A percentile compares a stretch with the other conserved stretches of the same genome.
Evolutionary conservation across 192 early-diverging fungal genomes (phyloP).

Genomic region (Mortierella hygrophila): DNA sequence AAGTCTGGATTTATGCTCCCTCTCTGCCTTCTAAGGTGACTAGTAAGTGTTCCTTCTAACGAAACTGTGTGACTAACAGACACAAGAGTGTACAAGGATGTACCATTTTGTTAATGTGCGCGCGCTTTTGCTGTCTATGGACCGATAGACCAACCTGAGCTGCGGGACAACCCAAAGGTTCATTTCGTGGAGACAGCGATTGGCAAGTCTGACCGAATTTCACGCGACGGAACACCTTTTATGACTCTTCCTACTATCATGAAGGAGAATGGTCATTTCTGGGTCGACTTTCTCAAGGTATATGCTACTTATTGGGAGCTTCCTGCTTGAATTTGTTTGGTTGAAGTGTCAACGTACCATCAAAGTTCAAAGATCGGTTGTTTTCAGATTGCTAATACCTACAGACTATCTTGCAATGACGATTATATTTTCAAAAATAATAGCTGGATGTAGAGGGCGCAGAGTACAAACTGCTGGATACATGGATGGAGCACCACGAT

Average conservation of each 20-base stretch:
- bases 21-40: neutral
- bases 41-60: neutral
- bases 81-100: too few relatives aligned
- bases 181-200: conserved; percentile 18
- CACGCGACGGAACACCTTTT: neutral
- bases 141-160: neutral
- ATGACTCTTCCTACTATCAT: conserved; percentile 13
- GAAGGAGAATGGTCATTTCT: conserved; percentile 15
- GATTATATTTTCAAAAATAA: neutral
- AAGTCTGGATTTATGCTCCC: neutral
- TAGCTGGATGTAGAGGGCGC: conserved; percentile 20
- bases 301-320: too few relatives aligned
- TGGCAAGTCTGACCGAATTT: neutral
- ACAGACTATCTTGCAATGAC: neutral
- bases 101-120: too few relatives aligned
- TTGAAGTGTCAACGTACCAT: too few relatives aligned
- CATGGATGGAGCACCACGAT: neutral
- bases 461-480: conserved; percentile 4
- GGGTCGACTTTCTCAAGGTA: conserved; percentile 33
- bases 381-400: neutral
- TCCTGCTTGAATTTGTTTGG: too few relatives aligned
- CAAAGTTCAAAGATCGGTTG: too few relatives aligned
- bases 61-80: neutral
- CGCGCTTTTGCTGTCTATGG: neutral
- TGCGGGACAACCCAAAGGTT: neutral